These are phyloP conservation scores for Oryza punctata DNA, from an alignment of 176 grass and related monocot species.

Conservation along the genomic window DNA sequence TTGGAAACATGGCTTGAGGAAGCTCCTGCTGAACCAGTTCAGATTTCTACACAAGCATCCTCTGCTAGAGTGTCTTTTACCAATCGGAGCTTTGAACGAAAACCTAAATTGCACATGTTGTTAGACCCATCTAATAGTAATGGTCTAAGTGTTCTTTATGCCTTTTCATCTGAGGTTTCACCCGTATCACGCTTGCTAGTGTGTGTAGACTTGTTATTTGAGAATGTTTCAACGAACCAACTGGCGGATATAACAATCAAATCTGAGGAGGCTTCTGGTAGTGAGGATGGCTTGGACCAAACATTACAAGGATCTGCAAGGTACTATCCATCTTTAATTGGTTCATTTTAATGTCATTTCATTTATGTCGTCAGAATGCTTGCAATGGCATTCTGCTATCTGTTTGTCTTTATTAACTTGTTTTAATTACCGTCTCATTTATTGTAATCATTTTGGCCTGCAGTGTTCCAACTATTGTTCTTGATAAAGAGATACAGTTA, in stretches of 20 bases:
- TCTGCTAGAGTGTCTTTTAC: conserved; percentile 82
- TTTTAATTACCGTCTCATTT: conserved; percentile 25
- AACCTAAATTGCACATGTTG: conserved; percentile 65
- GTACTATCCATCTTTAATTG: conserved; percentile 40
- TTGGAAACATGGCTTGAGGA: conserved; percentile 93
- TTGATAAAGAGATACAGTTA: conserved; percentile 63
- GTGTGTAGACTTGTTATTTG: conserved; percentile 74
- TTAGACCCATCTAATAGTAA: conserved; percentile 68
- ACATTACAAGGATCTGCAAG: conserved; percentile 60
- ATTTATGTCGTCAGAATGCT: conserved; percentile 19
- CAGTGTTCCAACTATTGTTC: conserved; percentile 48
- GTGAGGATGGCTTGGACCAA: conserved; percentile 39
- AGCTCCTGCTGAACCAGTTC: conserved; percentile 49
- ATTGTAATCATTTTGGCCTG: conserved; percentile 34
- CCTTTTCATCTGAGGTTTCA: conserved; percentile 78
- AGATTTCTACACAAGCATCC: conserved; percentile 44
- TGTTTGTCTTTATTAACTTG: conserved; percentile 2
- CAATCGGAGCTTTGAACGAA: conserved; percentile 63
- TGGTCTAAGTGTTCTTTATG: conserved; percentile 78
- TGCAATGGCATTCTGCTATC: conserved; percentile 13
- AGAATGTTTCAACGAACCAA: conserved; percentile 62
- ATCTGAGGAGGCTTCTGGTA: conserved; percentile 67
- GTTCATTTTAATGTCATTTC: background rate
- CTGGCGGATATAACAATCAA: conserved; percentile 69
- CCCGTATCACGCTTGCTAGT: conserved; percentile 55